Percentiles rank a stretch among this genome's conserved stretches.
These are phyloP conservation scores for Gnaphalium uliginosum DNA, from an alignment of 129 eudicot species.

Conservation along the genomic window DNA sequence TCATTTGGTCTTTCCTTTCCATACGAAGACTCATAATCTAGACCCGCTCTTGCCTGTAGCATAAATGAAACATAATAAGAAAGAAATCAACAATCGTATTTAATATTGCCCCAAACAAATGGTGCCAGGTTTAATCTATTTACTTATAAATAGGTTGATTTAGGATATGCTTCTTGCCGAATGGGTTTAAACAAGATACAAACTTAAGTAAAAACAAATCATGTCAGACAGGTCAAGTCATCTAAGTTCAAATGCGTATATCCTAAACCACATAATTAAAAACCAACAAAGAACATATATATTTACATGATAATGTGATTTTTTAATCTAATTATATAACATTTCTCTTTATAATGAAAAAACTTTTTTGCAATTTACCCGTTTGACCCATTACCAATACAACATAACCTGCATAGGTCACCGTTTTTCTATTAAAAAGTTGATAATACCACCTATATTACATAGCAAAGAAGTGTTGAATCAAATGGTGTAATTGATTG, in stretches of 20 bases:
- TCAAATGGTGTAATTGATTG: not conserved
- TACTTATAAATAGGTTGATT: not conserved
- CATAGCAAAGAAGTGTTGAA: not conserved
- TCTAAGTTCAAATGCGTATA: too few relatives aligned
- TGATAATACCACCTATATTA: not conserved
- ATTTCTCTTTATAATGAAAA: not conserved
- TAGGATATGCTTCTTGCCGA: too few relatives aligned
- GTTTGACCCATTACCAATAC: not conserved
- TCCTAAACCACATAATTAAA: too few relatives aligned
- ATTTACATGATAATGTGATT: too few relatives aligned
- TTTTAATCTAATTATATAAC: not conserved
- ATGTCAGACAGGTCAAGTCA: not conserved
- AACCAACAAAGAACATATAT: too few relatives aligned
- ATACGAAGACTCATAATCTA: slow-evolving; percentile 90
- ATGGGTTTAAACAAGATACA: too few relatives aligned
- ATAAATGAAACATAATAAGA: slow-evolving; percentile 3
- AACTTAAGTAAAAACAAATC: too few relatives aligned
- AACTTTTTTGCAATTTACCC: not conserved
- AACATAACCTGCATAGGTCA: not conserved
- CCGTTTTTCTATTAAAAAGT: not conserved
- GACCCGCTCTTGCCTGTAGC: slow-evolving; percentile 86
- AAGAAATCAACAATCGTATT: not conserved
- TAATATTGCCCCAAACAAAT: not conserved
- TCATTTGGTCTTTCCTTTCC: slow-evolving; percentile 88
- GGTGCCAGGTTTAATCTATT: not conserved